These are phyloP conservation scores for Coemansia linderi DNA, from an alignment of 371 early-diverging fungal genomes.

Conservation along the genomic window DNA sequence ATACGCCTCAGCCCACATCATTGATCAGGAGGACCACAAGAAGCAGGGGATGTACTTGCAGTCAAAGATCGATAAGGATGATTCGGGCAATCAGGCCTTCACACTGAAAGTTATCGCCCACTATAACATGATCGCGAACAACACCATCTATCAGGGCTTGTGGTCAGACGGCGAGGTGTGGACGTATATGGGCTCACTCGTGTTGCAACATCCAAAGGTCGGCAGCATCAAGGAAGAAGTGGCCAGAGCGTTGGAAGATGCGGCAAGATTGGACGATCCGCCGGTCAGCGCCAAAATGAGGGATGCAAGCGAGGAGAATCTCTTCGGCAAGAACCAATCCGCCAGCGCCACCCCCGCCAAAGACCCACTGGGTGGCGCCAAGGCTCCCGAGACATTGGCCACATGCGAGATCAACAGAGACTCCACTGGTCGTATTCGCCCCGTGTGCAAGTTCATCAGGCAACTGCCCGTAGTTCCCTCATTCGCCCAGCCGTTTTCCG, in stretches of 20 bases:
- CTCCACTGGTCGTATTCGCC: constrained; percentile 26
- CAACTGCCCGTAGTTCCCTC: constrained; percentile 49
- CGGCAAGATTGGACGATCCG: constrained; percentile 4
- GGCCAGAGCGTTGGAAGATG: constrained; percentile 37
- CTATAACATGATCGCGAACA: constrained; percentile 52
- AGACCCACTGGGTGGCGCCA: constrained; percentile 30
- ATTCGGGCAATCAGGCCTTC: constrained; percentile 9
- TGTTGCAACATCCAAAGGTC: constrained; percentile 41
- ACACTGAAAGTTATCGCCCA: constrained; percentile 49
- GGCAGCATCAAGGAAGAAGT: constrained; percentile 46
- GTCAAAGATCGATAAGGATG: constrained; percentile 30
- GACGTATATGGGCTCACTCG: constrained; percentile 50
- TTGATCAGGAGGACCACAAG: constrained; percentile 7
- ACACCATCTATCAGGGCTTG: constrained; percentile 51
- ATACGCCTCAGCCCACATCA: constrained; percentile 43
- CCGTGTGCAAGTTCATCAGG: constrained; percentile 41
- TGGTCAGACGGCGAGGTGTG: constrained; percentile 52
- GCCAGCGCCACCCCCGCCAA: neutral
- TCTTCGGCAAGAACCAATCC: neutral
- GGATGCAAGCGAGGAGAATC: neutral
- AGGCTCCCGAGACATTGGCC: constrained; percentile 43
- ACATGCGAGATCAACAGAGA: constrained; percentile 47
- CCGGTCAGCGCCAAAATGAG: neutral
- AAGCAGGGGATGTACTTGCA: constrained; percentile 42
- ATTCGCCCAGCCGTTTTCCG: constrained; percentile 39